Evolutionary conservation across 176 grass and related monocot genomes (phyloP).

Genomic region (Raddia distichophylla): DNA sequence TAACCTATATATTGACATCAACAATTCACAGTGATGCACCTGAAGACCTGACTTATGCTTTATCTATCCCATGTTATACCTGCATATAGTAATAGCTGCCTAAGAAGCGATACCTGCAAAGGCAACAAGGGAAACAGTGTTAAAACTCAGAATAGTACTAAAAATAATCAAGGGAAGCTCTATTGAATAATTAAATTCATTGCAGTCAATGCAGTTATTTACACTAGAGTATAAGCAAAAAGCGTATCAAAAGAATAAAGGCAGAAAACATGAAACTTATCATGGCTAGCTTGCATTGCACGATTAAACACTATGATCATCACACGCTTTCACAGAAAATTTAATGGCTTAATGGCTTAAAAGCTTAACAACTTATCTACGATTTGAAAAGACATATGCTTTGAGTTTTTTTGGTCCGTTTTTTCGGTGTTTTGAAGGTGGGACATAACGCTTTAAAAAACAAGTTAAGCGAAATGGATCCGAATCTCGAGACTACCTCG

Average conservation of each 20-base stretch:
- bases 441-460: no score
- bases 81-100: conserved; percentile 55
- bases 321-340: not conserved
- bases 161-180: not conserved
- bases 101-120: conserved; percentile 72
- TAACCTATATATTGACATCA: conserved; percentile 68
- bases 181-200: not conserved
- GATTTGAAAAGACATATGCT: no score
- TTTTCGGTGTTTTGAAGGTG: no score
- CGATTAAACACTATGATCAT: not conserved
- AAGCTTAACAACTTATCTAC: no score
- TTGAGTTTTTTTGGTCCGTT: no score
- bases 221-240: not conserved
- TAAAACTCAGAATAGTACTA: not conserved
- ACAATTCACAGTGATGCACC: conserved; percentile 65
- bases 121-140: conserved; percentile 18
- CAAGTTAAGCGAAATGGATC: no score
- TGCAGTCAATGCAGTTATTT: not conserved
- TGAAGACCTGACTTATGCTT: conserved; percentile 58
- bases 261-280: not conserved
- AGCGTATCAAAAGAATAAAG: not conserved
- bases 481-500: no score
- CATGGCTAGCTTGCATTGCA: not conserved
- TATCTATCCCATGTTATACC: conserved; percentile 60
- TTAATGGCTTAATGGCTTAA: not conserved